phyloP scores from a whole-genome alignment of 495 filamentous ascomycete genomes.

The Hypoxylon fuscum region DNA sequence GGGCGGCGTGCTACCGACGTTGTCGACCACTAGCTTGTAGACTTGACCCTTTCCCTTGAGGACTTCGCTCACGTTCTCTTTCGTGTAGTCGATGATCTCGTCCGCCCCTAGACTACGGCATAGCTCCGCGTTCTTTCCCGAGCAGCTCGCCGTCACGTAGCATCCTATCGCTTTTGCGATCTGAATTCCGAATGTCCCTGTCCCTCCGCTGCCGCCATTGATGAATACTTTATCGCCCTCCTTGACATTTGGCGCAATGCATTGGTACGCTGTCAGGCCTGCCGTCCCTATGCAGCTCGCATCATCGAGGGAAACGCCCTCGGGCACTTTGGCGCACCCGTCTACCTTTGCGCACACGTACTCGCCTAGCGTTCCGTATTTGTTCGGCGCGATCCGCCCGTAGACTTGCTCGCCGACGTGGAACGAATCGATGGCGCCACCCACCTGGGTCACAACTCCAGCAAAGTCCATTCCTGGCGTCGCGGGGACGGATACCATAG shows the following conservation, averaged over 20 bases:
- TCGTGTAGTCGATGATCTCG: constrained; percentile 74
- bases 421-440: constrained; percentile 47
- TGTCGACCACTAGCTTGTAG: constrained; percentile 69
- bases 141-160: constrained; percentile 69
- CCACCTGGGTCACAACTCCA: constrained; percentile 62
- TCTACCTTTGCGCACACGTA: constrained; percentile 51
- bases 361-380: constrained; percentile 64
- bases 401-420: constrained; percentile 65
- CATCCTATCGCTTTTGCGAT: constrained; percentile 71
- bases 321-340: constrained; percentile 56
- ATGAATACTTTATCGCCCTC: constrained; percentile 68
- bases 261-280: constrained; percentile 67
- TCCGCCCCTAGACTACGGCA: constrained; percentile 70
- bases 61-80: constrained; percentile 56
- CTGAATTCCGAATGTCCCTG: constrained; percentile 69
- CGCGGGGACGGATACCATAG: constrained; percentile 56
- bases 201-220: constrained; percentile 73
- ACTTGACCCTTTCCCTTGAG: constrained; percentile 60
- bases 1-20: constrained; percentile 60
- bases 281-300: constrained; percentile 65
- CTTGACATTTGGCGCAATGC: constrained; percentile 63
- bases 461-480: constrained; percentile 72
- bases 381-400: constrained; percentile 53
- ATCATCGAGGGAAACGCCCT: constrained; percentile 59
- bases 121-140: constrained; percentile 64